Base-by-base conservation (phyloP, 176 grass and related monocot genomes). In the Rhynchospora pubera region DNA sequence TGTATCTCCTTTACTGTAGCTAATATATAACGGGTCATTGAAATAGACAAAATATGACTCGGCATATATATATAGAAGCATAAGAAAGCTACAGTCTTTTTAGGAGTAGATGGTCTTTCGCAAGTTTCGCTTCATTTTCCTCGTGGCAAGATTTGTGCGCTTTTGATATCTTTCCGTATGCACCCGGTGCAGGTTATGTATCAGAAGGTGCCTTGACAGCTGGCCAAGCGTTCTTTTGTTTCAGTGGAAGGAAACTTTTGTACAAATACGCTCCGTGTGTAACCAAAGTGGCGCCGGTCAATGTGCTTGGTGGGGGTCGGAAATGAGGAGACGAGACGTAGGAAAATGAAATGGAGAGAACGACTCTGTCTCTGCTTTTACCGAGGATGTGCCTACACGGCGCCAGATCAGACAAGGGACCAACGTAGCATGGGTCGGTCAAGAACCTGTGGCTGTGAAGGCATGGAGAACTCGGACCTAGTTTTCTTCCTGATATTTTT, bases 41-140 rank as follows among this genome's bases (percentile, higher is more conserved):
- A 30, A 9, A 47, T 11, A 5, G 12, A 50, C 0, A 5, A 13
- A 5, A 16, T 6, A 0, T 1, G 22, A 55, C 71, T 55, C 47
- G 71, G 9, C 0, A 16, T 47, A 75, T 21, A n/a, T n/a, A 10
- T 5, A 23, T 0, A 26, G 5, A 0, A 52, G 13, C 10, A 4
- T 19, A 15, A 28, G 47, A 15, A 15, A 75, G 2, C 5, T 26
- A 53, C 30, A 75, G 46, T 11, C 46, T 12, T 52, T 22, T 14
- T 0, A 9, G 69, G 5, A 75, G 61, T 11, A 13, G 79, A 46
- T 81, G 32, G 32, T 30, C 45, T 81, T 81, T 81, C n/a, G n/a
- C n/a, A n/a, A n/a, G n/a, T n/a, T n/a, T n/a, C 79, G 7, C 57
- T 63, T 48, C 46, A 48, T 46, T 81, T 81, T 50, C 62, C 79